These are phyloP conservation scores for Arthrinium phaeospermum DNA, from an alignment of 2,329 filamentous ascomycete genomes.

Conservation along the genomic window DNA sequence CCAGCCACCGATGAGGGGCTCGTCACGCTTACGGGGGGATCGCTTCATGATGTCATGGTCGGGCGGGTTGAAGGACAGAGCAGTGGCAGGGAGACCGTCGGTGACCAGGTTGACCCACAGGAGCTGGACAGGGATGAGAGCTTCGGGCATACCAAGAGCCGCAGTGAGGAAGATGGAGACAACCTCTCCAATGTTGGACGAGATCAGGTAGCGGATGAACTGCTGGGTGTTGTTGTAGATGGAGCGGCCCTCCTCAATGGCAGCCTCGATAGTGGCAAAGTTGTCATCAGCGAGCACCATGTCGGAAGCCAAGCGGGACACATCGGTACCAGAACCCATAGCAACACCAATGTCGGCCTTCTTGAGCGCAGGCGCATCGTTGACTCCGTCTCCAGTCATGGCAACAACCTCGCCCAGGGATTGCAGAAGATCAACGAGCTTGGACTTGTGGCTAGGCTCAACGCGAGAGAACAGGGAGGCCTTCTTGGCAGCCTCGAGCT, in stretches of 20 bases:
- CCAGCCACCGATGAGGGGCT: constrained; percentile 92
- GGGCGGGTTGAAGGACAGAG: constrained; percentile 96
- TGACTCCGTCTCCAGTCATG: constrained; percentile 99
- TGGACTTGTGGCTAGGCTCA: constrained; percentile 96
- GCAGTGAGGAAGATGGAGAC: constrained; percentile 99
- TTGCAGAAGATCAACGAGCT: constrained; percentile 94
- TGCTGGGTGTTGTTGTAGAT: constrained; percentile 99
- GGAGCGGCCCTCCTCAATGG: constrained; percentile 94
- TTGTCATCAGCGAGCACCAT: constrained; percentile 99
- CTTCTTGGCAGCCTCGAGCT: constrained; percentile 81
- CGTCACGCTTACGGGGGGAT: constrained; percentile 87
- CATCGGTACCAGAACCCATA: constrained; percentile 97
- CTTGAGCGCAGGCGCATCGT: constrained; percentile 96
- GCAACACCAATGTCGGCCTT: constrained; percentile 99
- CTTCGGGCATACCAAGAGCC: constrained; percentile 95
- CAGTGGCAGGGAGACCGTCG: constrained; percentile 94
- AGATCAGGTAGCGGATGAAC: constrained; percentile 98
- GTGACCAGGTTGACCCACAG: constrained; percentile 99
- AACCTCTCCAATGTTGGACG: constrained; percentile 98
- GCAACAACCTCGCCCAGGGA: constrained; percentile 92
- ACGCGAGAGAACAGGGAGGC: constrained; percentile 96
- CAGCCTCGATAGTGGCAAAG: constrained; percentile 95
- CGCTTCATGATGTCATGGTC: constrained; percentile 98
- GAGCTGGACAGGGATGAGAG: constrained; percentile 93
- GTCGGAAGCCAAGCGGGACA: constrained; percentile 93